Evolutionary conservation across 2,329 filamentous ascomycete species (phyloP).

Genomic region (Penicillium psychrosexuale): DNA sequence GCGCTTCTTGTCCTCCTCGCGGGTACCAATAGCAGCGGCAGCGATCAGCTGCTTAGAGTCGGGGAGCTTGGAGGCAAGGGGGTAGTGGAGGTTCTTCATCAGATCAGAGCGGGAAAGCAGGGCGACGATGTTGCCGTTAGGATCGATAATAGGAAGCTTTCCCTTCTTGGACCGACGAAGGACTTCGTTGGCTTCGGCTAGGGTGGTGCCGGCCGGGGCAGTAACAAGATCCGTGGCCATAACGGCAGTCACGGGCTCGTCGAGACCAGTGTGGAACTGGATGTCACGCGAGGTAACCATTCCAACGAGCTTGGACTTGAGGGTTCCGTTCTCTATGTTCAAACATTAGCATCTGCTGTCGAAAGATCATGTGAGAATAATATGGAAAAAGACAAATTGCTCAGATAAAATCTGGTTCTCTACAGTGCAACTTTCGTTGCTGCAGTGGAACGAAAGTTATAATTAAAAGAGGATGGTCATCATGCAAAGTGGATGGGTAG

Average conservation of each 20-base stretch:
- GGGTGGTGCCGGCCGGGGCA: conserved; percentile 74
- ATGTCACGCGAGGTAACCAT: conserved; percentile 98
- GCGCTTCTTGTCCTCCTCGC: conserved; percentile 85
- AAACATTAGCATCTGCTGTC: conserved; percentile 19
- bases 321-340: conserved; percentile 76
- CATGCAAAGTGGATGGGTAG: conserved; percentile 53
- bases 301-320: conserved; percentile 92
- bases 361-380: conserved; percentile 6
- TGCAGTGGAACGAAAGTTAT: conserved; percentile 99
- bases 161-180: conserved; percentile 96
- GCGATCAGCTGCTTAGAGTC: conserved; percentile 97
- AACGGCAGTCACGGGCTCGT: conserved; percentile 74
- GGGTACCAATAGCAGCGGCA: conserved; percentile 91
- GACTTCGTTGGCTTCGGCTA: conserved; percentile 87
- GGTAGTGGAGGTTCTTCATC: conserved; percentile 98
- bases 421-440: conserved; percentile 81
- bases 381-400: conserved; percentile 15
- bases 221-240: conserved; percentile 97
- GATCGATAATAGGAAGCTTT: conserved; percentile 90
- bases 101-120: conserved; percentile 92
- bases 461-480: conserved; percentile 61
- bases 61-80: conserved; percentile 90
- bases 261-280: conserved; percentile 80
- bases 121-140: conserved; percentile 78
- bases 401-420: conserved; percentile 61